Evolutionary conservation across 352 stramenopile species (phyloP).

Genomic region (Pythium phragmitis): DNA sequence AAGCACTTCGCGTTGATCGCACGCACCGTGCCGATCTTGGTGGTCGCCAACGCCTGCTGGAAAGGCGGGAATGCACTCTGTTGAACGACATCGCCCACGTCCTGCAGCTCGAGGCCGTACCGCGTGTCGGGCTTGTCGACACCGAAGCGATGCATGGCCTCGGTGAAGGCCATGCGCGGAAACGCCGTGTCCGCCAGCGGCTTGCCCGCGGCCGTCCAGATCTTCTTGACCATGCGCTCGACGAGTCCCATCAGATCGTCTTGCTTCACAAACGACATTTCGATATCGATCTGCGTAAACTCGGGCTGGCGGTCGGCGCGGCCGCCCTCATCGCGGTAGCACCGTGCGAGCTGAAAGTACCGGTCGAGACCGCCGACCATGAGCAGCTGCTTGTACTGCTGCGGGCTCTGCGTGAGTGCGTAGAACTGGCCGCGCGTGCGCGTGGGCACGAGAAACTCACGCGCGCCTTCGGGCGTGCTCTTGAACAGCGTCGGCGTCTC

Average conservation of each 20-base stretch:
- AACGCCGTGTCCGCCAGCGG: slow-evolving; percentile 44
- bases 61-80: slow-evolving; percentile 46
- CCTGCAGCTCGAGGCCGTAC: slow-evolving; percentile 66
- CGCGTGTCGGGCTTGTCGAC: slow-evolving; percentile 88
- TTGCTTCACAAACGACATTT: slow-evolving; percentile 85
- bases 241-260: slow-evolving; percentile 76
- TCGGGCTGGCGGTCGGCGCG: slow-evolving; percentile 88
- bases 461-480: slow-evolving; percentile 81
- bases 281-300: slow-evolving; percentile 91
- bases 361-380: slow-evolving; percentile 87
- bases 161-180: slow-evolving; percentile 63
- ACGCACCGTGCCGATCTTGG: slow-evolving; percentile 36
- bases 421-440: slow-evolving; percentile 74
- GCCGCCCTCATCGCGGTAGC: slow-evolving; percentile 88
- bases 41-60: slow-evolving; percentile 30
- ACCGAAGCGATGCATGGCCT: slow-evolving; percentile 79
- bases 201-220: slow-evolving; percentile 57
- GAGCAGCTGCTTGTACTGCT: slow-evolving; percentile 92
- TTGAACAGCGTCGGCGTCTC: slow-evolving; percentile 90
- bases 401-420: slow-evolving; percentile 86
- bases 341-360: slow-evolving; percentile 90
- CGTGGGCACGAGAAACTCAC: slow-evolving; percentile 86
- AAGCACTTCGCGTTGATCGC: slow-evolving; percentile 75
- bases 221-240: slow-evolving; percentile 69
- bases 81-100: slow-evolving; percentile 47